Evolutionary conservation across 352 stramenopile species (phyloP).

Genomic region (Phytophthora megakarya): DNA sequence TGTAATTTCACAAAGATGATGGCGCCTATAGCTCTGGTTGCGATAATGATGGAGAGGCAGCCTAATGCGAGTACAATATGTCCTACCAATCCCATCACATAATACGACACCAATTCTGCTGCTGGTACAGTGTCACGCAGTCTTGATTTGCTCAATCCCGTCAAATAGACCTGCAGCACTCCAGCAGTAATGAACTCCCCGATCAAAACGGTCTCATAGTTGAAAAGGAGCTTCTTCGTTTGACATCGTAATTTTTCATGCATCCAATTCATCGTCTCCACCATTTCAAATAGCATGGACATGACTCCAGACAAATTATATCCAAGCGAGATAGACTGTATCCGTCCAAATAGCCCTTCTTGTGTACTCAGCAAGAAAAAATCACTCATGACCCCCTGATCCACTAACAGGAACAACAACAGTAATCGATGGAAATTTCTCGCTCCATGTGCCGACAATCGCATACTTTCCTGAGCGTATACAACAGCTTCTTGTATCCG

Average conservation of each 20-base stretch:
- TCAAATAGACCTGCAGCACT: conserved; percentile 29
- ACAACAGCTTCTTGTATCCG: conserved; percentile 28
- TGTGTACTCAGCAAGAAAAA: conserved; percentile 33
- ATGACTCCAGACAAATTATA: conserved; percentile 34
- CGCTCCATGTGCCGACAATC: conserved; percentile 16
- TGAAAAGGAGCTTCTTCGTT: conserved; percentile 25
- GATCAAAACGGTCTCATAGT: conserved; percentile 31
- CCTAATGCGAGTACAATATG: conserved; percentile 29
- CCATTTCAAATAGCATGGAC: conserved; percentile 39
- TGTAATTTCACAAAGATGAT: conserved; percentile 9
- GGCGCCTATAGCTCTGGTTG: conserved; percentile 7
- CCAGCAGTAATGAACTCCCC: conserved; percentile 31
- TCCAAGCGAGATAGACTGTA: conserved; percentile 39
- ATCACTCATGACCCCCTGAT: conserved; percentile 35
- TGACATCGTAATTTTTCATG: conserved; percentile 11
- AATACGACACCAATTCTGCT: conserved; percentile 21
- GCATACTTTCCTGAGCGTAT: conserved; percentile 26
- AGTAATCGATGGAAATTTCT: conserved; percentile 25
- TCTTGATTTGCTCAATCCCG: conserved; percentile 15
- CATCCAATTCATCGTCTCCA: conserved; percentile 35
- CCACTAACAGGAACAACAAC: conserved; percentile 27
- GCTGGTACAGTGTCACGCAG: conserved; percentile 11
- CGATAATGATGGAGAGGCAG: conserved; percentile 20
- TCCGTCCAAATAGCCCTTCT: conserved; percentile 24
- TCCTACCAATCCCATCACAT: conserved; percentile 22